phyloP scores from a whole-genome alignment of 768 basidiomycete species.

The Amanita pallidorosea region DNA sequence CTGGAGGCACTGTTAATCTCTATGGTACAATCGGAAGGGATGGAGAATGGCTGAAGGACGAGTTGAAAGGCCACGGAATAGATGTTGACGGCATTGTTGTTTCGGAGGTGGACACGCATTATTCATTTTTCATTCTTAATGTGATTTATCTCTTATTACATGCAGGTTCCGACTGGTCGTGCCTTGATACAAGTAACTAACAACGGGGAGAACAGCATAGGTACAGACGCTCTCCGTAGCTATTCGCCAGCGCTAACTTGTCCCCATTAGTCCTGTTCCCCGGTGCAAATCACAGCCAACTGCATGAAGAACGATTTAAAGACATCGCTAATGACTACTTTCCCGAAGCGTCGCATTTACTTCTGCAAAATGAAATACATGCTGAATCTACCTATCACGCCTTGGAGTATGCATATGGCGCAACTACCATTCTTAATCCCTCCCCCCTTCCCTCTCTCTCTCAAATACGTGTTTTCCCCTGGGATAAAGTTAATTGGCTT shows the following conservation, averaged over 20 bases:
- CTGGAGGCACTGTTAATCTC: conserved; percentile 36
- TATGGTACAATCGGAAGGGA: conserved; percentile 46
- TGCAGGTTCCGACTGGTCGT: conserved; percentile 41
- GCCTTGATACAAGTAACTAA: conserved; percentile 51
- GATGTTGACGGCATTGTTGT: conserved; percentile 25
- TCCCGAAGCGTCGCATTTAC: conserved; percentile 28
- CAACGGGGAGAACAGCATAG: conserved; percentile 53
- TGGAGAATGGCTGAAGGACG: conserved; percentile 35
- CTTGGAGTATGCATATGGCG: conserved; percentile 14
- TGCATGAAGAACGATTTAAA: conserved; percentile 20
- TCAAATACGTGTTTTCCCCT: conserved; percentile 35
- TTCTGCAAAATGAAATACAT: conserved; percentile 53
- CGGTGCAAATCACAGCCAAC: conserved; percentile 41
- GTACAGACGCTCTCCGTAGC: conserved; percentile 20
- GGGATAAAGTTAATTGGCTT: conserved; percentile 42
- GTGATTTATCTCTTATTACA: background rate
- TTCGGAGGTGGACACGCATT: conserved; percentile 21
- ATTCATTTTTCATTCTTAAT: background rate
- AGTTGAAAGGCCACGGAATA: conserved; percentile 28
- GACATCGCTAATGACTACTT: background rate
- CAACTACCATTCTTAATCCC: conserved; percentile 40
- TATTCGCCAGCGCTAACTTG: background rate
- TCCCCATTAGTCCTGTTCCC: conserved; percentile 36
- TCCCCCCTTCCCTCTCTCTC: conserved; percentile 38
- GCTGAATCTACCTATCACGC: conserved; percentile 28